Conservation (phyloP, 2,329 filamentous ascomycete genomes). For the Penicillium sp. region DNA sequence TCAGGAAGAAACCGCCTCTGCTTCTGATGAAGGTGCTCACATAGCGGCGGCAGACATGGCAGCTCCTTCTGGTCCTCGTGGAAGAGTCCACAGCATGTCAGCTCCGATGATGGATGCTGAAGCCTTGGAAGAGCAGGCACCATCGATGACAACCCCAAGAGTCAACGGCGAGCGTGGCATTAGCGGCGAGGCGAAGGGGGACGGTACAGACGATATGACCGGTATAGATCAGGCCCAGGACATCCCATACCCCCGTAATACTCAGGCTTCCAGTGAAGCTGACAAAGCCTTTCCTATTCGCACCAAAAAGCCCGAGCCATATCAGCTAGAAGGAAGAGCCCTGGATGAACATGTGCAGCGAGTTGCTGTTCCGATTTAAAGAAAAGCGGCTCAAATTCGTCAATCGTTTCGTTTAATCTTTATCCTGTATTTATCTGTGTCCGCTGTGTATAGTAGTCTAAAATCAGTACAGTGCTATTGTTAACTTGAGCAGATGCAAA, state of each 20-base stretch:
- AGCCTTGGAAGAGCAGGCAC: background rate
- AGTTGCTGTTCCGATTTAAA: slow-evolving; percentile 22
- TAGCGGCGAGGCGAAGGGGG: background rate
- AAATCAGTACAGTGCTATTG: background rate
- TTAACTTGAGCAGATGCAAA: background rate
- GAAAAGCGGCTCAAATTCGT: background rate
- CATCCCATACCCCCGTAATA: background rate
- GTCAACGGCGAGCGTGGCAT: background rate
- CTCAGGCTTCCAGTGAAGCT: slow-evolving; percentile 9
- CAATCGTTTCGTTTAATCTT: background rate
- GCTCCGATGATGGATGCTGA: slow-evolving; percentile 16
- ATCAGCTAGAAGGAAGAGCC: background rate
- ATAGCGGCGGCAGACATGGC: background rate
- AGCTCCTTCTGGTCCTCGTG: background rate
- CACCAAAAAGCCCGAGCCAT: slow-evolving; percentile 5
- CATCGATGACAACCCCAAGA: background rate
- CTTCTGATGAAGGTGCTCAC: slow-evolving; percentile 6
- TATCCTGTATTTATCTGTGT: slow-evolving; percentile 9
- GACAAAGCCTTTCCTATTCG: slow-evolving; percentile 1
- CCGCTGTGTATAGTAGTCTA: background rate
- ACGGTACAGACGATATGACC: background rate
- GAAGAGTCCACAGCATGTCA: slow-evolving; percentile 10
- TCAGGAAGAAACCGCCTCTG: slow-evolving; percentile 1
- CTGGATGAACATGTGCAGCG: slow-evolving; percentile 18
- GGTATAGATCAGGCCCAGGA: background rate